These are phyloP conservation scores for Aspergillus terreus DNA, from an alignment of 2,329 filamentous ascomycete species.

Conservation along the genomic window DNA sequence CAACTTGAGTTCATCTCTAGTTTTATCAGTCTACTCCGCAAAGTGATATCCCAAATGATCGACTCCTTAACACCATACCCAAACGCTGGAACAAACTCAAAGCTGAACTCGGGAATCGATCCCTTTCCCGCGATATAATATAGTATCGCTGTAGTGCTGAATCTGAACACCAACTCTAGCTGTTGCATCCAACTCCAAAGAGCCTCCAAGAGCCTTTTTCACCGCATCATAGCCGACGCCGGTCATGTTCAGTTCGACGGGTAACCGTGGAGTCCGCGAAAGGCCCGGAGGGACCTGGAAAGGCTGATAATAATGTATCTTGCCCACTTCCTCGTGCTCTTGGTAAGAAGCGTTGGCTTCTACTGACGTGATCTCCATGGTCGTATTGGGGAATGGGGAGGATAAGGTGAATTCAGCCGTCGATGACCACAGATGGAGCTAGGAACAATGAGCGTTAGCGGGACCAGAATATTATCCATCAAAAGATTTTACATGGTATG, in stretches of 20 bases:
- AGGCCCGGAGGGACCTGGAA: constrained; percentile 74
- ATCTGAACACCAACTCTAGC: constrained; percentile 73
- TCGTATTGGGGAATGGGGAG: constrained; percentile 71
- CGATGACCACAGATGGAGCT: constrained; percentile 77
- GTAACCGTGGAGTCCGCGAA: constrained; percentile 69
- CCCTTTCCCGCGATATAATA: constrained; percentile 68
- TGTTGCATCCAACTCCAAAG: constrained; percentile 71
- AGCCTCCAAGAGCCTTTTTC: constrained; percentile 73
- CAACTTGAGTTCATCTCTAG: too few species aligned
- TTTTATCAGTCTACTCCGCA: too few species aligned
- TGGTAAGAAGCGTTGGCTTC: constrained; percentile 86
- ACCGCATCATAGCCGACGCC: constrained; percentile 81
- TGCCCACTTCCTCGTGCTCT: constrained; percentile 70
- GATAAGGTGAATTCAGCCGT: constrained; percentile 79
- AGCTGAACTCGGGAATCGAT: constrained; percentile 62
- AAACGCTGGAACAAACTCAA: constrained; percentile 13
- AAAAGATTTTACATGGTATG: constrained; percentile 5
- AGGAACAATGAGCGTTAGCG: constrained; percentile 13
- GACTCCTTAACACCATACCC: too few species aligned
- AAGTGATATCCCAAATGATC: too few species aligned
- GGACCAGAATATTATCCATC: constrained; percentile 23
- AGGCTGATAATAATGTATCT: constrained; percentile 68
- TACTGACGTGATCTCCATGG: constrained; percentile 71
- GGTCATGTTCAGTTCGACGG: constrained; percentile 74
- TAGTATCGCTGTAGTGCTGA: constrained; percentile 67